phyloP scores from a whole-genome alignment of 2,329 filamentous ascomycete species.

The Myriosclerotinia curreyana region DNA sequence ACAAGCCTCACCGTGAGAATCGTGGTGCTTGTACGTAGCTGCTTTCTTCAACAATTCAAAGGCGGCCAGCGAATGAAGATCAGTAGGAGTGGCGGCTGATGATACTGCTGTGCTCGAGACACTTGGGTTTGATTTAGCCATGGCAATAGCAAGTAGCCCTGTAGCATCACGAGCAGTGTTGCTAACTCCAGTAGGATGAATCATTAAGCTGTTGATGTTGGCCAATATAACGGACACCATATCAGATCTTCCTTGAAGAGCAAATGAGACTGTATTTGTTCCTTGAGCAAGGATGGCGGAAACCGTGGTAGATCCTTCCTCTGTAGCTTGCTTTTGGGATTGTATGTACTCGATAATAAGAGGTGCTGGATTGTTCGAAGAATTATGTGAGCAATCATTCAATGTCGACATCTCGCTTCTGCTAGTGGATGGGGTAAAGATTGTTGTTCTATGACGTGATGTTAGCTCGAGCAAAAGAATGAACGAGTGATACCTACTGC shows the following conservation, averaged over 20 bases:
- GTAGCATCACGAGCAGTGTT: constrained; percentile 17
- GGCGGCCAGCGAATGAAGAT: constrained; percentile 17
- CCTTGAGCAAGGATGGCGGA: constrained; percentile 18
- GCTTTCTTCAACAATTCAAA: constrained; percentile 20
- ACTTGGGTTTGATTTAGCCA: constrained; percentile 16
- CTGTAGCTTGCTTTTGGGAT: neutral
- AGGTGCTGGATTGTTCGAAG: neutral
- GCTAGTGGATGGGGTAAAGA: neutral
- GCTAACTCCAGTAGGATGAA: constrained; percentile 10
- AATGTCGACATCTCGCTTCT: constrained; percentile 4
- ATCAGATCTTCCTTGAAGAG: constrained; percentile 17
- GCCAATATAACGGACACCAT: constrained; percentile 19
- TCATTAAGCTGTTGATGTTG: constrained; percentile 18
- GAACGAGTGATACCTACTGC: constrained; percentile 7
- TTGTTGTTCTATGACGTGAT: neutral
- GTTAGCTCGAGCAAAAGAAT: neutral
- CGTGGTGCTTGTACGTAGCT: neutral
- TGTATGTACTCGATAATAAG: neutral
- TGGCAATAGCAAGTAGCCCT: constrained; percentile 20
- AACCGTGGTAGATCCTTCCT: constrained; percentile 14
- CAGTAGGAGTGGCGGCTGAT: neutral
- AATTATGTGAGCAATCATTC: constrained; percentile 1
- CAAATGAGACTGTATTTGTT: constrained; percentile 19
- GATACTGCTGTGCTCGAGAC: neutral
- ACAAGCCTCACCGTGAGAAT: constrained; percentile 12